Evolutionary conservation across 805 yeast species (phyloP).

Genomic region (Saturnispora serradocipensis): DNA sequence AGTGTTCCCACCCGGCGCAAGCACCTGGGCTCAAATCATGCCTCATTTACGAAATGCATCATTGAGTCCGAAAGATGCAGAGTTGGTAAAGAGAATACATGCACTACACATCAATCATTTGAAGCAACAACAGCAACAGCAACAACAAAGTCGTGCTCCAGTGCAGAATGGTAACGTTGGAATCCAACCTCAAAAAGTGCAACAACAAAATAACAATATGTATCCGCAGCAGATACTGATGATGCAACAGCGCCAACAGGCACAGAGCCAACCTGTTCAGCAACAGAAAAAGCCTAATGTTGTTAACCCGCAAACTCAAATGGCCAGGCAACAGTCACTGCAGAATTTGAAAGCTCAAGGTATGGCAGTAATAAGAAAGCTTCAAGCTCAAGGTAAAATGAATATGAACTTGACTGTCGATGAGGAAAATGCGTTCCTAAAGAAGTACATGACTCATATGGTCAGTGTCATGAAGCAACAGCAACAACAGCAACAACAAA

Average conservation of each 20-base stretch:
- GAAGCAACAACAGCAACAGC: constrained; percentile 14
- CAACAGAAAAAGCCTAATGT: not conserved
- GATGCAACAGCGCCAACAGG: constrained; percentile 16
- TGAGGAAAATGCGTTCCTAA: constrained; percentile 28
- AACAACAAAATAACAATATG: constrained; percentile 10
- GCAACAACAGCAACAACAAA: constrained; percentile 14
- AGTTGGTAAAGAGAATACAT: constrained; percentile 57
- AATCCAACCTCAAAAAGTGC: constrained; percentile 1
- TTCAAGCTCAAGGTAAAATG: constrained; percentile 27
- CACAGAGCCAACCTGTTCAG: constrained; percentile 8
- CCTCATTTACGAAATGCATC: constrained; percentile 47
- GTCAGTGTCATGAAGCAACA: constrained; percentile 17
- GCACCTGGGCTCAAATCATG: constrained; percentile 74
- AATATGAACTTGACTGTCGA: constrained; percentile 26
- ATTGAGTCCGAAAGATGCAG: constrained; percentile 49
- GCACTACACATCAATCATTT: constrained; percentile 55
- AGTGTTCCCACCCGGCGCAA: constrained; percentile 60
- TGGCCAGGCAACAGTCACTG: constrained; percentile 12
- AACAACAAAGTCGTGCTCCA: not conserved
- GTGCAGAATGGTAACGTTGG: not conserved
- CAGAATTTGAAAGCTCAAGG: constrained; percentile 29
- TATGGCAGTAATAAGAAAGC: constrained; percentile 25
- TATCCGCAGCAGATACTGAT: constrained; percentile 26
- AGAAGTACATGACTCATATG: constrained; percentile 26
- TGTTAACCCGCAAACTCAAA: constrained; percentile 1